Conservation (phyloP, 2,329 filamentous ascomycete genomes). For the Hymenoscyphus repandus region DNA sequence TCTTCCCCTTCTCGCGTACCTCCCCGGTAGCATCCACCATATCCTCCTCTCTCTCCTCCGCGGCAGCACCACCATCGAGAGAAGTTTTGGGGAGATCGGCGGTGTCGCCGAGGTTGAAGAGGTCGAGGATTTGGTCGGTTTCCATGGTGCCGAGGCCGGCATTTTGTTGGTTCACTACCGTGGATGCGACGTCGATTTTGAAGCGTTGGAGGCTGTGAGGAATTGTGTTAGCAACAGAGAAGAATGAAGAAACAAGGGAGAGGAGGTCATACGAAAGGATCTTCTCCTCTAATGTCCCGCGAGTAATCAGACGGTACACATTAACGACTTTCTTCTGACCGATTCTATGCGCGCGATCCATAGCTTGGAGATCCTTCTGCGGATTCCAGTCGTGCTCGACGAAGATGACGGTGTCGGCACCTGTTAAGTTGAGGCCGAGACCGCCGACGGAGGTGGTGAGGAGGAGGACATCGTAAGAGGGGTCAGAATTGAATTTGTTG, state of each 20-base stretch:
- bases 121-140: conserved; percentile 93
- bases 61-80: conserved; percentile 36
- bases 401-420: conserved; percentile 97
- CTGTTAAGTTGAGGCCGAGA: conserved; percentile 88
- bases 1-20: conserved; percentile 90
- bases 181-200: conserved; percentile 98
- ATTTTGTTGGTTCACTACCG: conserved; percentile 98
- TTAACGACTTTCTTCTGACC: conserved; percentile 99
- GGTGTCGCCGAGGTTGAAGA: conserved; percentile 85
- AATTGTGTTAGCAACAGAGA: conserved; percentile 2
- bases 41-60: conserved; percentile 66
- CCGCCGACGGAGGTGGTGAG: conserved; percentile 94
- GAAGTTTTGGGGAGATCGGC: conserved; percentile 53
- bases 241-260: conserved; percentile 3
- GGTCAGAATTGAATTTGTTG: conserved; percentile 97
- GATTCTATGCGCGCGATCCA: conserved; percentile 97
- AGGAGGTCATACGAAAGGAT: conserved; percentile 65
- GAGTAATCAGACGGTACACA: conserved; percentile 92
- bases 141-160: conserved; percentile 90
- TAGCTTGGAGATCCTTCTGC: conserved; percentile 96
- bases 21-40: conserved; percentile 94
- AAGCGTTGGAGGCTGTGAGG: conserved; percentile 79
- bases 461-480: conserved; percentile 89
- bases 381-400: conserved; percentile 99
- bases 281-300: conserved; percentile 96